A percentile compares a stretch with the other conserved stretches of the same genome.
Conservation (phyloP, 768 basidiomycete genomes). For the Jaapia argillacea region DNA sequence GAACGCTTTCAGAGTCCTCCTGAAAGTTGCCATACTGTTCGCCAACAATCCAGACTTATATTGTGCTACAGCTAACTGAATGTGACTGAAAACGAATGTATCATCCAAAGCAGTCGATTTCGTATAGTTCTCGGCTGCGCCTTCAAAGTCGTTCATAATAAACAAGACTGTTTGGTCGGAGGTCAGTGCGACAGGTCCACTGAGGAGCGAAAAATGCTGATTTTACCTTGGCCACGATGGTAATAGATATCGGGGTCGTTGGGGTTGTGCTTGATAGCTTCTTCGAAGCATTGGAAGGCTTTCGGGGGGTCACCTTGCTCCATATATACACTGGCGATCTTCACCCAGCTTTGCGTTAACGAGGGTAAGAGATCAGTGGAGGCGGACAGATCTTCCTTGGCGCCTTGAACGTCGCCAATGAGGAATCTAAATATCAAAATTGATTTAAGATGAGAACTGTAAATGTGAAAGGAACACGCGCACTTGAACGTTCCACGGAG, state of each 20-base stretch:
- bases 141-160: conserved; percentile 82
- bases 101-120: conserved; percentile 84
- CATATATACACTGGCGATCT: conserved; percentile 96
- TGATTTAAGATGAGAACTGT: not conserved
- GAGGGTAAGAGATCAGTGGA: conserved; percentile 56
- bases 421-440: conserved; percentile 81
- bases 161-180: conserved; percentile 65
- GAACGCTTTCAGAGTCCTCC: conserved; percentile 77
- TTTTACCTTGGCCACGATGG: conserved; percentile 89
- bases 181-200: not conserved
- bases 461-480: conserved; percentile 15
- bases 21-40: conserved; percentile 86
- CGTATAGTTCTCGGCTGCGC: conserved; percentile 86
- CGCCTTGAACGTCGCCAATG: conserved; percentile 70
- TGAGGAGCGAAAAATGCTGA: conserved; percentile 2
- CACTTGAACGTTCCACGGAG: conserved; percentile 94
- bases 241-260: conserved; percentile 95
- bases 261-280: conserved; percentile 73
- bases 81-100: conserved; percentile 91
- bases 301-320: conserved; percentile 76
- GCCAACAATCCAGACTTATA: conserved; percentile 80
- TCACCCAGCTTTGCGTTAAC: conserved; percentile 86
- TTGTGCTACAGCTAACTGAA: conserved; percentile 93
- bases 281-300: conserved; percentile 87
- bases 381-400: conserved; percentile 75